These are phyloP conservation scores for Pythium insidiosum DNA, from an alignment of 352 stramenopile species.

Conservation along the genomic window DNA sequence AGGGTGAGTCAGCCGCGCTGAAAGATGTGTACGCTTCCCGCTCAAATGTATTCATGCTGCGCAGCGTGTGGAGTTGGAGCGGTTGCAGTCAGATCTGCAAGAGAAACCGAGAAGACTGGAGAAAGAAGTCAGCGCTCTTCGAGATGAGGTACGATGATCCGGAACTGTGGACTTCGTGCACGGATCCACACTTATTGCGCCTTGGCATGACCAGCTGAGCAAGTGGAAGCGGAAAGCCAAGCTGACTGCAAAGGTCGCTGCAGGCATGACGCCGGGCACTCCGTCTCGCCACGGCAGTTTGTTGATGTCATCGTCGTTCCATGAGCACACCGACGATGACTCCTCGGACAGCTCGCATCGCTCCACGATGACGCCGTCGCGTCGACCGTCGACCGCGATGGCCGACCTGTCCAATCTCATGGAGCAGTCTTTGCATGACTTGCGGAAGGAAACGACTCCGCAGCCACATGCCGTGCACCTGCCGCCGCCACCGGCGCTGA, in stretches of 20 bases:
- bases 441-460: constrained; percentile 67
- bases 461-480: constrained; percentile 1
- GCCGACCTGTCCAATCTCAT: constrained; percentile 69
- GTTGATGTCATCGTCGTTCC: constrained; percentile 32
- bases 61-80: constrained; percentile 12
- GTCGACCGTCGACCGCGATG: constrained; percentile 58
- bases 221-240: constrained; percentile 77
- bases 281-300: constrained; percentile 29
- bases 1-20: neutral
- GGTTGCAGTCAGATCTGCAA: constrained; percentile 36
- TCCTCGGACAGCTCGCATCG: constrained; percentile 38
- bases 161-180: neutral
- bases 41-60: neutral
- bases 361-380: constrained; percentile 27
- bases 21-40: neutral
- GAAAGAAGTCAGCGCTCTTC: constrained; percentile 53
- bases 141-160: constrained; percentile 29
- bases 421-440: constrained; percentile 61
- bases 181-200: neutral
- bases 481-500: constrained; percentile 2
- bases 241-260: constrained; percentile 28
- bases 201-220: constrained; percentile 11
- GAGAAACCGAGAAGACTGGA: constrained; percentile 51
- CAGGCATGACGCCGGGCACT: constrained; percentile 21
- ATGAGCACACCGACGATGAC: constrained; percentile 52